These are phyloP conservation scores for Candida lessepsii DNA, from an alignment of 805 yeast genomes.

Conservation along the genomic window DNA sequence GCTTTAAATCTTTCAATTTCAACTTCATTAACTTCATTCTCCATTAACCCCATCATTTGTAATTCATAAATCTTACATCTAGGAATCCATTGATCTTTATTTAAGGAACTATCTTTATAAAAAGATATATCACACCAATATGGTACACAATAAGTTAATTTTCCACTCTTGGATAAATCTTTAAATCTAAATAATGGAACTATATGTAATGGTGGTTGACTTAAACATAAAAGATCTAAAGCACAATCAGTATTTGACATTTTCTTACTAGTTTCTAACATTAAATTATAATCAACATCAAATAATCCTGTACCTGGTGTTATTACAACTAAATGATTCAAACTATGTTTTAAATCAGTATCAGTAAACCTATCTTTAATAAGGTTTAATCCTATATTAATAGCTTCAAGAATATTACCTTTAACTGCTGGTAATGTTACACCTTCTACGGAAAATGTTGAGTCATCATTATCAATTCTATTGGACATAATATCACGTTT, in stretches of 20 bases:
- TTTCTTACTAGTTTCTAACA: conserved; percentile 72
- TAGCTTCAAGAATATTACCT: conserved; percentile 84
- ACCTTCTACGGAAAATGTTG: conserved; percentile 45
- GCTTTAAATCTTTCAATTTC: conserved; percentile 58
- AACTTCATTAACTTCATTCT: conserved; percentile 74
- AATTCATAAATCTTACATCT: conserved; percentile 90
- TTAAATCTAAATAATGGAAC: conserved; percentile 83
- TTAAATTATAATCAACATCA: conserved; percentile 81
- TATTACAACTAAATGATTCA: conserved; percentile 83
- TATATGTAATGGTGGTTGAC: conserved; percentile 88
- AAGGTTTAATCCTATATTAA: conserved; percentile 77
- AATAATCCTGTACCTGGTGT: conserved; percentile 93
- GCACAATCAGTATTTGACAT: conserved; percentile 79
- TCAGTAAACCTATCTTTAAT: conserved; percentile 76
- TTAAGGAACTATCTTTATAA: conserved; percentile 61
- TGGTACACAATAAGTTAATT: conserved; percentile 75
- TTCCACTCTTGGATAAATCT: conserved; percentile 34
- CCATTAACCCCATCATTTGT: conserved; percentile 98
- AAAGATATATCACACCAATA: conserved; percentile 94
- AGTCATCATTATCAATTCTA: conserved; percentile 14
- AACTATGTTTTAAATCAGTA: conserved; percentile 83
- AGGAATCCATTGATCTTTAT: conserved; percentile 75
- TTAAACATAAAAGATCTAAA: conserved; percentile 81
- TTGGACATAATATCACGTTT: conserved; percentile 67
- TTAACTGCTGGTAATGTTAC: conserved; percentile 81